Evolutionary conservation across 2,329 filamentous ascomycete genomes (phyloP).

Genomic region (Trichophyton equinum): DNA sequence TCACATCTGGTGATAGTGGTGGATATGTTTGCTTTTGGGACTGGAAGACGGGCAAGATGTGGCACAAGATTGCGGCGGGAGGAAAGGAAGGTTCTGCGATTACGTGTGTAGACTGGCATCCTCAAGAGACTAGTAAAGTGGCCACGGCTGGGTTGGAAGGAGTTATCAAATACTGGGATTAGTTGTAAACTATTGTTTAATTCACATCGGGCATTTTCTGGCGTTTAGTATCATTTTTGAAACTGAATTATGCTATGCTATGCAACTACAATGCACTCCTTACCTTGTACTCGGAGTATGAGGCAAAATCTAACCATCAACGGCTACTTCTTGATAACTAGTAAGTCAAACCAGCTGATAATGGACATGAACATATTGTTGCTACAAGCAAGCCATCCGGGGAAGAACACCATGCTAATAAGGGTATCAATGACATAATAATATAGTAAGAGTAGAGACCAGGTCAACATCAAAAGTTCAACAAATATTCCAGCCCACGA

Average conservation of each 20-base stretch:
- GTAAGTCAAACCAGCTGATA: background rate
- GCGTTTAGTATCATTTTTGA: background rate
- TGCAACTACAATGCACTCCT: background rate
- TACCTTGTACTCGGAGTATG: too few relatives aligned
- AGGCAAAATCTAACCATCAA: background rate
- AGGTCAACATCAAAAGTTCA: background rate
- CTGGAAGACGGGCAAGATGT: conserved; percentile 99
- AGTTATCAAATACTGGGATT: conserved; percentile 88
- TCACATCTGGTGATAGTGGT: conserved; percentile 73
- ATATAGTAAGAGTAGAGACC: background rate
- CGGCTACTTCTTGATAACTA: background rate
- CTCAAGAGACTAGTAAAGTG: conserved; percentile 92
- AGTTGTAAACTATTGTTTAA: conserved; percentile 17
- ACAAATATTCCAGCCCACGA: background rate
- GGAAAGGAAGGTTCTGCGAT: conserved; percentile 59
- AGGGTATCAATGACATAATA: conserved; percentile 3
- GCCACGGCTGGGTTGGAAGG: conserved; percentile 83
- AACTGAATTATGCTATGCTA: too few relatives aligned
- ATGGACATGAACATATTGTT: background rate
- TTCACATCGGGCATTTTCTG: background rate
- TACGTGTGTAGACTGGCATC: conserved; percentile 87
- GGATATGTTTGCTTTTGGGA: conserved; percentile 96
- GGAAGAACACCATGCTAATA: background rate
- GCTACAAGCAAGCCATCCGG: background rate
- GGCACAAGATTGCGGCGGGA: conserved; percentile 76